A percentile compares a stretch with the other conserved stretches of the same genome.
phyloP scores from a whole-genome alignment of 2,329 filamentous ascomycete genomes.

The Pyricularia grisea region DNA sequence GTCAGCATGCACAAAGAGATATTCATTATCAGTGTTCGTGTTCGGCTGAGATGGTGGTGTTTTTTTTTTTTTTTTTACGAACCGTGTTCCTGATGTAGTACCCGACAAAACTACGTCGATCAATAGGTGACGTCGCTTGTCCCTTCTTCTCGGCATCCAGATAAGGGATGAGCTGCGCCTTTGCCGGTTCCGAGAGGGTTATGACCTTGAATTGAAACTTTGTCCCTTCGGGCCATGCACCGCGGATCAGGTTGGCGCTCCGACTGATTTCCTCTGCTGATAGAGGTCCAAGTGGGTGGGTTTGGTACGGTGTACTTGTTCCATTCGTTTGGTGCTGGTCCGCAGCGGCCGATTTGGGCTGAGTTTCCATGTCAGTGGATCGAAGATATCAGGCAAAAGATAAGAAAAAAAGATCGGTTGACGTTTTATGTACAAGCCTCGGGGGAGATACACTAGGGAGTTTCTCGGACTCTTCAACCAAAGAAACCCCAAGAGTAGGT shows the following conservation, averaged over 20 bases:
- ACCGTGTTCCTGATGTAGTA: conserved; percentile 54
- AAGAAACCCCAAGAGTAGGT: not conserved
- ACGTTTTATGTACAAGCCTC: not conserved
- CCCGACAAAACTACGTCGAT: conserved; percentile 42
- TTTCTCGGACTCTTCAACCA: not conserved
- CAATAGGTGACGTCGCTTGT: conserved; percentile 27
- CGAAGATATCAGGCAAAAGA: not conserved
- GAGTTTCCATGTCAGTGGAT: not conserved
- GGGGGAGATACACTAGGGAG: not conserved
- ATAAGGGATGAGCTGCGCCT: conserved; percentile 40
- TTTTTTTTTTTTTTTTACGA: conserved; percentile 13
- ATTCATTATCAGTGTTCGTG: no score
- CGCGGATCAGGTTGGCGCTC: conserved; percentile 37
- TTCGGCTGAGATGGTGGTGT: no score
- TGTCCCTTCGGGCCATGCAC: conserved; percentile 43
- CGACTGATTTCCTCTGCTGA: conserved; percentile 45
- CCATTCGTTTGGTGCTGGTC: not conserved
- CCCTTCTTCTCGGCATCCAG: conserved; percentile 37
- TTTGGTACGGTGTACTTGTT: conserved; percentile 3
- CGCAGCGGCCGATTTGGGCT: not conserved
- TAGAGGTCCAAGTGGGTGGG: conserved; percentile 51
- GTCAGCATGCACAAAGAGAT: no score
- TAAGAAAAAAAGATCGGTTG: not conserved
- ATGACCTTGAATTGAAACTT: conserved; percentile 53
- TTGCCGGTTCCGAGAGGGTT: conserved; percentile 49